Conservation (phyloP, 441 rosid genomes). For the Pelargonium australe region DNA sequence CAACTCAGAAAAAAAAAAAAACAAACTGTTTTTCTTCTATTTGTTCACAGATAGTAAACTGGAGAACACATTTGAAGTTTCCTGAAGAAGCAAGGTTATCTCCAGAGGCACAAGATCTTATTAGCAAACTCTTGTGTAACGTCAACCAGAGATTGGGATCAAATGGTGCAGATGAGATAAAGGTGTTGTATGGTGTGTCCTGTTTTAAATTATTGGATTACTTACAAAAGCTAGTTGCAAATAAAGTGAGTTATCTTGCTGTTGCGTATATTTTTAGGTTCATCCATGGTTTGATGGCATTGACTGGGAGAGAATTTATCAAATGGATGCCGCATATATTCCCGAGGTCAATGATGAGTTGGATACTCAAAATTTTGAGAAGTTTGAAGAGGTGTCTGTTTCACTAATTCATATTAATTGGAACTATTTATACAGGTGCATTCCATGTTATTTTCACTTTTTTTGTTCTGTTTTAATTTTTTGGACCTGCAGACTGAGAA, state of each 20-base stretch:
- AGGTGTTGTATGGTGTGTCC: constrained; percentile 29
- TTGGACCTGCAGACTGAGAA: constrained; percentile 38
- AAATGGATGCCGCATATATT: constrained; percentile 49
- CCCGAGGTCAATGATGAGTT: constrained; percentile 52
- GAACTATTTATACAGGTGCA: too few species aligned
- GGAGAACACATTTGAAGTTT: constrained; percentile 50
- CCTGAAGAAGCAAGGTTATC: constrained; percentile 54
- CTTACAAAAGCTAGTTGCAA: background rate
- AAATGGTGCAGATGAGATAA: constrained; percentile 47
- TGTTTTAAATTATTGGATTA: background rate
- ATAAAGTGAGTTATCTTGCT: background rate
- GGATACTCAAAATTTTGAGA: constrained; percentile 60
- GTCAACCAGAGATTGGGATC: constrained; percentile 60
- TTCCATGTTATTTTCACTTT: background rate
- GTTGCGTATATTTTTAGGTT: constrained; percentile 22
- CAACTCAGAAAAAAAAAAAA: background rate
- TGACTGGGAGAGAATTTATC: constrained; percentile 47
- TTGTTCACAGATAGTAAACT: constrained; percentile 44
- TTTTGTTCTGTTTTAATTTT: background rate
- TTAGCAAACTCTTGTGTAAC: constrained; percentile 49
- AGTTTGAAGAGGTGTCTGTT: constrained; percentile 53
- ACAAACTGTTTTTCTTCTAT: background rate
- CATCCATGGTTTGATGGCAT: constrained; percentile 56
- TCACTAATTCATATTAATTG: background rate
- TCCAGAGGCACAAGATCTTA: constrained; percentile 48